Percentiles rank a stretch among this genome's conserved stretches.
phyloP scores from a whole-genome alignment of 2,329 filamentous ascomycete species.

The Penicillium sclerotigenum region DNA sequence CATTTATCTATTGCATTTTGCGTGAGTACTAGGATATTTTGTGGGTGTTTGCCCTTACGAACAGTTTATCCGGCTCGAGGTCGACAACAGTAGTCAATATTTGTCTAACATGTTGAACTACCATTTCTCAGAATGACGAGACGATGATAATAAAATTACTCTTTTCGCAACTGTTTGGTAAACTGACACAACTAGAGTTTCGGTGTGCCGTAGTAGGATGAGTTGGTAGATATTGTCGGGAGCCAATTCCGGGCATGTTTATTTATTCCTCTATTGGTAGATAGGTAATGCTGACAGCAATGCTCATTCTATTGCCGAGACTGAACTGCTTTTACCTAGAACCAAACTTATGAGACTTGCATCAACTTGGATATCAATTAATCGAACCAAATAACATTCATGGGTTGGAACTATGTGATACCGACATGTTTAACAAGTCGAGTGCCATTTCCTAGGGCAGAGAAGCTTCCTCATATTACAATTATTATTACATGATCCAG shows the following conservation, averaged over 20 bases:
- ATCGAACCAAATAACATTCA: too few relatives aligned
- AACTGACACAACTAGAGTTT: background rate
- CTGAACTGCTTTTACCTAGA: too few relatives aligned
- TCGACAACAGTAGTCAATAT: background rate
- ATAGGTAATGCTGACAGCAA: background rate
- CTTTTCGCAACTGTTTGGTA: background rate
- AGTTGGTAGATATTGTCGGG: background rate
- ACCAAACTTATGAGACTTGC: accelerated
- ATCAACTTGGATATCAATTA: too few relatives aligned
- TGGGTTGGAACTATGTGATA: too few relatives aligned
- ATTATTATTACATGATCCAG: too few relatives aligned
- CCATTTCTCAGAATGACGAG: background rate
- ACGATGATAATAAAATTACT: conserved; percentile 1
- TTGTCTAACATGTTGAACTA: background rate
- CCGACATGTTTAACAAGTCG: too few relatives aligned
- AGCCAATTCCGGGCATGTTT: background rate
- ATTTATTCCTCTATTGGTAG: background rate
- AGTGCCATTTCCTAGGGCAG: too few relatives aligned
- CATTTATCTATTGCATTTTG: too few relatives aligned
- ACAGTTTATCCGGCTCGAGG: too few relatives aligned
- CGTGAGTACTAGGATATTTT: background rate
- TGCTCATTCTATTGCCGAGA: background rate
- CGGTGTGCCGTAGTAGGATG: background rate
- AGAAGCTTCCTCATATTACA: too few relatives aligned
- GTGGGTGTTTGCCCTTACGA: background rate